Evolutionary conservation across 441 rosid species (phyloP).

Genomic region (Adansonia grandidieri): DNA sequence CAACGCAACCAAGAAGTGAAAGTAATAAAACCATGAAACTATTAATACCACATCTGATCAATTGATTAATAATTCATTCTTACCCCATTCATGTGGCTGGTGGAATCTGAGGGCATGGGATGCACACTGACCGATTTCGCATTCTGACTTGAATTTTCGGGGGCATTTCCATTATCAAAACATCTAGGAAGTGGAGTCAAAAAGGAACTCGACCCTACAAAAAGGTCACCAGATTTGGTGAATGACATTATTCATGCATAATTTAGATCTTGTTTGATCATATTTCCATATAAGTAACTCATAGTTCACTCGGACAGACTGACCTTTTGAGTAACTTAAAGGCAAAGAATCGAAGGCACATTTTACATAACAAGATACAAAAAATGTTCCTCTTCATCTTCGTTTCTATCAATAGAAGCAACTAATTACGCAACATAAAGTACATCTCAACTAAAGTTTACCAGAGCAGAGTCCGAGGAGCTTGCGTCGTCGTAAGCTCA

Average conservation of each 20-base stretch:
- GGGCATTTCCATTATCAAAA: constrained; percentile 46
- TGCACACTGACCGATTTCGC: constrained; percentile 48
- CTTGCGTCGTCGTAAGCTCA: constrained; percentile 92
- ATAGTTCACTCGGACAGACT: not conserved
- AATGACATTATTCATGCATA: constrained; percentile 25
- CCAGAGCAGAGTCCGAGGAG: constrained; percentile 93
- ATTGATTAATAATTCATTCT: constrained; percentile 19
- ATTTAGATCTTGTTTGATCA: constrained; percentile 1
- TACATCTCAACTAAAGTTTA: constrained; percentile 40
- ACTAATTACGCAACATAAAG: constrained; percentile 22
- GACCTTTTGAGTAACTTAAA: not conserved
- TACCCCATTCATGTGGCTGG: constrained; percentile 43
- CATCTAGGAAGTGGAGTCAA: constrained; percentile 60
- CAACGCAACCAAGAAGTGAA: not conserved
- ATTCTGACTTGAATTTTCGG: constrained; percentile 42
- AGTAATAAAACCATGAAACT: not conserved
- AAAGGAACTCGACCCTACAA: constrained; percentile 59
- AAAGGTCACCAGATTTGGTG: constrained; percentile 24
- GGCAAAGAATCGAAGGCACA: constrained; percentile 5
- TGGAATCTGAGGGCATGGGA: constrained; percentile 53
- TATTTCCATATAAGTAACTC: constrained; percentile 14
- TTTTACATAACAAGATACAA: not conserved
- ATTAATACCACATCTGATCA: not conserved
- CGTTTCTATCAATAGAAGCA: constrained; percentile 32
- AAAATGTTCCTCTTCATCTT: constrained; percentile 15